A percentile compares a stretch with the other conserved stretches of the same genome.
phyloP scores from a whole-genome alignment of 2,329 filamentous ascomycete species.

The Verticillium dahliae region DNA sequence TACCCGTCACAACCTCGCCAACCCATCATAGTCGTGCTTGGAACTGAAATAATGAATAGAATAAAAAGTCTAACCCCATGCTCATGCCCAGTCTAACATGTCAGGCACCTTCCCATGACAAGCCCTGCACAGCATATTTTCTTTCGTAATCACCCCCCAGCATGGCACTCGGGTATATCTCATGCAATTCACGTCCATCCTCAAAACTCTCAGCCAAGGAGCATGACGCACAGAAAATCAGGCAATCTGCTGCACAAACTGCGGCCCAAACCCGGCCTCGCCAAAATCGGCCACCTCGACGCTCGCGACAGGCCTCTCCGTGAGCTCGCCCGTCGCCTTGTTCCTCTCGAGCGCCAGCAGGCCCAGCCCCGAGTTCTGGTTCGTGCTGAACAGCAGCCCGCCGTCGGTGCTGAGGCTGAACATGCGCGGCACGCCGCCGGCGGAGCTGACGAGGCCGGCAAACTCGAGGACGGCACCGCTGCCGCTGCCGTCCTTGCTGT shows the following conservation, averaged over 20 bases:
- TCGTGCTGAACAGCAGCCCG: conserved; percentile 35
- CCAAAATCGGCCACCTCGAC: conserved; percentile 20
- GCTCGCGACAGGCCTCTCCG: conserved; percentile 17
- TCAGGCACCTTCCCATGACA: too few relatives aligned
- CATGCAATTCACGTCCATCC: too few relatives aligned
- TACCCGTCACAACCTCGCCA: too few relatives aligned
- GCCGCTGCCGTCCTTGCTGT: conserved; percentile 15
- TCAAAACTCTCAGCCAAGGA: too few relatives aligned
- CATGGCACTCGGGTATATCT: too few relatives aligned
- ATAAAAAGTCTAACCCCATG: too few relatives aligned
- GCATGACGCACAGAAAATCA: not conserved
- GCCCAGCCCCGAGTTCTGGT: conserved; percentile 33
- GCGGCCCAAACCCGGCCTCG: conserved; percentile 18
- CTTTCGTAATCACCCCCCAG: too few relatives aligned
- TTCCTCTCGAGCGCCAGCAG: conserved; percentile 30
- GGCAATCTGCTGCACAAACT: conserved; percentile 24
- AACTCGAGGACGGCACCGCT: conserved; percentile 23
- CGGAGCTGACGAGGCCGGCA: conserved; percentile 23
- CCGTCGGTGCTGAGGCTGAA: conserved; percentile 32
- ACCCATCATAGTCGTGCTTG: too few relatives aligned
- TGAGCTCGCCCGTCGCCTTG: conserved; percentile 20
- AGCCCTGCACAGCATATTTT: too few relatives aligned
- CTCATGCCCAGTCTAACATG: too few relatives aligned
- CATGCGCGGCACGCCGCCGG: conserved; percentile 37
- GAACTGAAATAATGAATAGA: too few relatives aligned